A percentile compares a stretch with the other conserved stretches of the same genome.
phyloP scores from a whole-genome alignment of 1,284 basidiomycete species.

The Schizopora paradoxa region DNA sequence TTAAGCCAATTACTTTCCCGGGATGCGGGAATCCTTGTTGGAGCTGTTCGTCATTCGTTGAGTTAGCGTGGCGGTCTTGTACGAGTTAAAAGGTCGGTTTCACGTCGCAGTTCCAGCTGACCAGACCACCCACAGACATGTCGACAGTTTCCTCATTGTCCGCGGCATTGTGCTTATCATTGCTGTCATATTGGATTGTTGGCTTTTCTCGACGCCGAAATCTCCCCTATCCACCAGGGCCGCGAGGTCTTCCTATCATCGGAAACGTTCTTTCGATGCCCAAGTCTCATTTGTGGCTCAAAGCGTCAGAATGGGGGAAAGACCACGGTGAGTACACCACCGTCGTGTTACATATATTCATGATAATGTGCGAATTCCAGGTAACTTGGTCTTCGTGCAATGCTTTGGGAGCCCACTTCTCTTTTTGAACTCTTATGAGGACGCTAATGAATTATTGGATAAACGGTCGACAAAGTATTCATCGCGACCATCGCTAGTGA shows the following conservation, averaged over 20 bases:
- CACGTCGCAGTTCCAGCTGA: too few relatives aligned
- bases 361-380: constrained; percentile 16
- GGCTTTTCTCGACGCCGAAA: neutral
- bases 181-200: neutral
- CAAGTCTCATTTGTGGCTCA: constrained; percentile 12
- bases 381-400: constrained; percentile 5
- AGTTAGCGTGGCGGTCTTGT: too few relatives aligned
- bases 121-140: too few relatives aligned
- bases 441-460: constrained; percentile 8
- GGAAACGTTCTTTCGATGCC: constrained; percentile 20
- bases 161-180: too few relatives aligned
- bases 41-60: too few relatives aligned
- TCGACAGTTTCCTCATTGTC: too few relatives aligned
- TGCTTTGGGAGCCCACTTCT: constrained; percentile 8
- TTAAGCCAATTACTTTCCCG: too few relatives aligned
- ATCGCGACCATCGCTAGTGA: constrained; percentile 1
- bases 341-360: too few relatives aligned
- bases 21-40: too few relatives aligned
- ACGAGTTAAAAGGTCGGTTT: too few relatives aligned
- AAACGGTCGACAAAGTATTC: constrained; percentile 9
- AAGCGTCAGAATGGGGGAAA: constrained; percentile 17
- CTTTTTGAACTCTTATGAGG: constrained; percentile 10
- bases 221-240: constrained; percentile 14
- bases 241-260: constrained; percentile 17
- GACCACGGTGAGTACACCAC: constrained; percentile 17